These are phyloP conservation scores for Hamigera avellanea DNA, from an alignment of 495 filamentous ascomycete genomes.

Conservation along the genomic window DNA sequence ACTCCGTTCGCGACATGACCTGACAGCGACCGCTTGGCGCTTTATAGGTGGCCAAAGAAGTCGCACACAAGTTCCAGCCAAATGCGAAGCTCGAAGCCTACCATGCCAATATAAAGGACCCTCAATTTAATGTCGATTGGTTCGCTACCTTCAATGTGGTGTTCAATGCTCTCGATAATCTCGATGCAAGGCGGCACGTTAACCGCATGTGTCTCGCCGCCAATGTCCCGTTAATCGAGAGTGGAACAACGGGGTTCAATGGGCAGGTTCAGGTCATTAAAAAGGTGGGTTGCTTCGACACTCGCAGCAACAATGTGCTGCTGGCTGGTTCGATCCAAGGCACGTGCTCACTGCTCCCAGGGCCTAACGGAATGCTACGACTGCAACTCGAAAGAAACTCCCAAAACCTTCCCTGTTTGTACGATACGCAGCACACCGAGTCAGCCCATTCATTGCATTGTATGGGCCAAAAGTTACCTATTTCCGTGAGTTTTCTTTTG, in stretches of 20 bases:
- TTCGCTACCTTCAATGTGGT: conserved; percentile 74
- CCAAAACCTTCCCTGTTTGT: conserved; percentile 88
- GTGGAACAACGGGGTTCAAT: conserved; percentile 95
- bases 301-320: not conserved
- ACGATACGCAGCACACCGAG: conserved; percentile 92
- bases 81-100: conserved; percentile 79
- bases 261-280: conserved; percentile 96
- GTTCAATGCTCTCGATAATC: conserved; percentile 95
- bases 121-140: conserved; percentile 84
- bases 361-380: conserved; percentile 95
- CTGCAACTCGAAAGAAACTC: conserved; percentile 76
- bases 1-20: conserved; percentile 1
- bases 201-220: conserved; percentile 96
- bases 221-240: conserved; percentile 84
- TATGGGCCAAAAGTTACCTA: conserved; percentile 98
- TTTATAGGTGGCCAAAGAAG: conserved; percentile 81
- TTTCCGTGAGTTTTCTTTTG: conserved; percentile 45
- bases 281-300: conserved; percentile 42
- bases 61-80: conserved; percentile 83
- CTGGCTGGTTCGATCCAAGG: too few species aligned
- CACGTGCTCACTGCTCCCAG: conserved; percentile 23
- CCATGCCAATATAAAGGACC: conserved; percentile 92
- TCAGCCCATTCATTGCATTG: conserved; percentile 96
- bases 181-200: conserved; percentile 88
- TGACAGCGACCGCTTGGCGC: conserved; percentile 7